Base-by-base conservation (phyloP, 352 stramenopile species). In the Pythium aristosporum region DNA sequence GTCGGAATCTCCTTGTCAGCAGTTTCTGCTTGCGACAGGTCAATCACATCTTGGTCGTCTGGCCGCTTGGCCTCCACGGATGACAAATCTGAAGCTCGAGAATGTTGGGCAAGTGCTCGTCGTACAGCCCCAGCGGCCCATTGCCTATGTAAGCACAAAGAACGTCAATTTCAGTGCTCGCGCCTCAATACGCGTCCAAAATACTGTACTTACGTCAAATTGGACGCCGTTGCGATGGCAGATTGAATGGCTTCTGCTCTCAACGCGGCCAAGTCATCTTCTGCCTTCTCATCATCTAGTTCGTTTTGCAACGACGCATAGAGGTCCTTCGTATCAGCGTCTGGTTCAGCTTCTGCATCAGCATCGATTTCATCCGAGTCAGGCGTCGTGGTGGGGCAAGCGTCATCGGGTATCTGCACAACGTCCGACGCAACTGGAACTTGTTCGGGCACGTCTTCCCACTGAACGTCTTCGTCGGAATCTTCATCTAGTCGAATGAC, bases 101-200 rank as follows among this genome's bases (percentile, higher is more conserved):
- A 80, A 60, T 95, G 85, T 32, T 88, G 69, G 63, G 83, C 76
- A 36, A 92, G 61, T 44, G 86, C 86, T 53, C 83, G 75, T 49
- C 84, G 74, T 0, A 95, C 84, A 41, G 86, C 86, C 49, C 86
- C 86, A 47, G 85, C 86, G 49, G 86, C 84, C 86, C 86, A 95
- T 82, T 95, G 86, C 5, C 80, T 89, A 61, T 13, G n/a, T 12
- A 23, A 25, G 43, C 23, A 52, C 15, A 12, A 20, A 21, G 12
- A 4, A 47, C 21, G 36, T 30, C 25, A 58, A 52, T n/a, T n/a
- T n/a, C n/a, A n/a, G 16, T n/a, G 16, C 12, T 20, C 7, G 12
- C 5, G 3, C 39, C 5, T n/a, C 39, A 44, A 57, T 32, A 42
- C 15, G 56, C 4, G 42, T 41, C 23, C 30, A 41, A 11, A 5